A percentile compares a stretch with the other conserved stretches of the same genome.
Evolutionary conservation across 2,329 filamentous ascomycete genomes (phyloP).

Genomic region (Aureobasidium sp.): DNA sequence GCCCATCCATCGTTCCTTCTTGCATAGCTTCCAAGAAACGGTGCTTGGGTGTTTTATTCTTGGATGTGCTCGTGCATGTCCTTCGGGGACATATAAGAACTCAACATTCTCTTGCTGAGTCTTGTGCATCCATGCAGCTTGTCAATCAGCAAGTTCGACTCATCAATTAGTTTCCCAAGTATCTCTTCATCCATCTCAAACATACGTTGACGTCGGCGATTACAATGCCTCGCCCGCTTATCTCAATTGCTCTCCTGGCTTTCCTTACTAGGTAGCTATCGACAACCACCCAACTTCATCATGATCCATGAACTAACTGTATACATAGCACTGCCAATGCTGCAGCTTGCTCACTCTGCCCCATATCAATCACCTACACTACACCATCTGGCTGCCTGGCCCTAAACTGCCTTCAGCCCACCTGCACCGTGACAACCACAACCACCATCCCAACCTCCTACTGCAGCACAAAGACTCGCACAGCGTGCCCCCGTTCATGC

Average conservation of each 20-base stretch:
- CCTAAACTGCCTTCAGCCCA: background rate
- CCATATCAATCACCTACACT: constrained; percentile 12
- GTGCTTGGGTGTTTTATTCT: background rate
- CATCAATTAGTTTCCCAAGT: background rate
- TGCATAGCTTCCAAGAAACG: background rate
- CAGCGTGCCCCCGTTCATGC: background rate
- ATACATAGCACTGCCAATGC: background rate
- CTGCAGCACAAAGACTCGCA: constrained; percentile 1
- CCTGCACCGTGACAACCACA: background rate
- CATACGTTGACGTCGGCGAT: too few species aligned
- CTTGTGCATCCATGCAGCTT: background rate
- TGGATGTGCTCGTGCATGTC: background rate
- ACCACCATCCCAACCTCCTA: background rate
- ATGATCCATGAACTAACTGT: background rate
- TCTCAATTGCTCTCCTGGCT: background rate
- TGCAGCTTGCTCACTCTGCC: constrained; percentile 4
- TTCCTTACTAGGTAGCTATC: background rate
- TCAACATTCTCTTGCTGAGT: background rate
- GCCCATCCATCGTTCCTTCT: background rate
- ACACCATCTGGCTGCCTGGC: background rate
- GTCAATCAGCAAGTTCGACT: background rate
- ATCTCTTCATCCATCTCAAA: too few species aligned
- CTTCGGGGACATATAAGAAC: background rate
- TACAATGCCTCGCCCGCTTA: background rate
- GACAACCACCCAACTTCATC: background rate